Evolutionary conservation across 1,284 basidiomycete species (phyloP), one percentile per base, ranked within the genome.

Genomic region (Apiotrichum gamsii): DNA sequence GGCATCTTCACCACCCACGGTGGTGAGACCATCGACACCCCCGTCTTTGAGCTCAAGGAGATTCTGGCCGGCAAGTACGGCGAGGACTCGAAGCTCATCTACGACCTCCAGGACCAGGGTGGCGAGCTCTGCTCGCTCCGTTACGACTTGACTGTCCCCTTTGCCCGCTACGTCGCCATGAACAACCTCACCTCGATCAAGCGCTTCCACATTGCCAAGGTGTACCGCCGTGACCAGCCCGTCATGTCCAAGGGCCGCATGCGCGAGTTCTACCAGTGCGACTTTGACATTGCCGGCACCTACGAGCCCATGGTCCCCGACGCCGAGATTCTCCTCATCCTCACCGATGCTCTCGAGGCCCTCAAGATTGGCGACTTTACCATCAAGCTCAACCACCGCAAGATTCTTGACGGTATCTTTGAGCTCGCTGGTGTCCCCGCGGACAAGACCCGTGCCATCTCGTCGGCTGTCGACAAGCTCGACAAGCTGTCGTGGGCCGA

Each of bases 291-390:
- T 55, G 83, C 88, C n/a, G 94, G 94, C 20, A 67, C 72, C 8
- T 94, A 87, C 82, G 94, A 99, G 72, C 75, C 89, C 4, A 98
- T 99, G 94, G 86, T 99, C 45, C 90, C 94, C 14, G 95, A 98
- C 67, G 87, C 90, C 2, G 95, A 98, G 70, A 75, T 95, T 29
- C 79, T 98, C 48, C 84, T 83, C 58, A 75, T 97, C 54, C 63
- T 91, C 1, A 87, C 84, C 62, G 89, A 90, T 28, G 81, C 93
- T 19, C 76, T 97, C 42, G 80, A 82, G 1, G 82, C 80, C 32
- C 78, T 99, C 16, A 87, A 94, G 47, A 84, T 98, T 31, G 90
- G 89, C 38, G 89, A 90, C 33, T 98, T 90, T 69, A 93, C 86
- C 3, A 76, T 99, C 77, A 98, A 98, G 87, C 74, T 95, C 51